Evolutionary conservation across 345 rosid genomes (phyloP), one percentile per base, ranked within the genome.

Genomic region (Carallia brachiata): DNA sequence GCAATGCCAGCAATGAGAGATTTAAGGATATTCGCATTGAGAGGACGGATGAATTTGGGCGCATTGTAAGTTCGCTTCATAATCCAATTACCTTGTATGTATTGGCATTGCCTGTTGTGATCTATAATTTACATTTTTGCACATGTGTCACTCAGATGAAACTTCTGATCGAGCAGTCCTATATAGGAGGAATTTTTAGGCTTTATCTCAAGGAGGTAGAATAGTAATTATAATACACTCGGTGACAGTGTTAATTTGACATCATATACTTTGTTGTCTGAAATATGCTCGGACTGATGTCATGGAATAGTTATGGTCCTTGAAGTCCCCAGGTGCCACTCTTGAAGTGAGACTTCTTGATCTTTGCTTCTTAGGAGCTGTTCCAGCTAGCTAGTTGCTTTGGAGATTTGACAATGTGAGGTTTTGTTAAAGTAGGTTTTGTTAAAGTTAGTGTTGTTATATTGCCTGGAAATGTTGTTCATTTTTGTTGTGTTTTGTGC

Each of bases 31-130:
- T 95, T 64, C 88, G 88, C 37, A 90, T 92, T 67, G 99, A 92
- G 75, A 87, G 99, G 81, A 83, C 84, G 9, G 99, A 95, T 79
- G 98, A 95, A 77, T 95, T 90, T 87, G 99, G 99, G 56, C 84
- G 97, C 83, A 85, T 84, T 16, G 98, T 92, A 86, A 95, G 98
- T 77, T 57, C 15, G 31, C 15, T 13, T 52, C 44, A 69, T 75
- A 12, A 30, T 36, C 17, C 17, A 16, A 28, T 48, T 6, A 5
- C 31, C 40, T 57, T 31, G 6, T 19, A 6, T 9, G 32, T 36
- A 50, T 23, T 65, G 47, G 18, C 37, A 34, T 32, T 28, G 17
- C 6, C 36, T 30, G 7, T 17, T 31, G n/a, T 37, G 18, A 18
- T 31, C 7, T 9, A 8, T 65, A 4, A 28, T 63, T 7, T 27